Base-by-base conservation (phyloP, 768 basidiomycete genomes). In the Mycena olivaceomarginata region DNA sequence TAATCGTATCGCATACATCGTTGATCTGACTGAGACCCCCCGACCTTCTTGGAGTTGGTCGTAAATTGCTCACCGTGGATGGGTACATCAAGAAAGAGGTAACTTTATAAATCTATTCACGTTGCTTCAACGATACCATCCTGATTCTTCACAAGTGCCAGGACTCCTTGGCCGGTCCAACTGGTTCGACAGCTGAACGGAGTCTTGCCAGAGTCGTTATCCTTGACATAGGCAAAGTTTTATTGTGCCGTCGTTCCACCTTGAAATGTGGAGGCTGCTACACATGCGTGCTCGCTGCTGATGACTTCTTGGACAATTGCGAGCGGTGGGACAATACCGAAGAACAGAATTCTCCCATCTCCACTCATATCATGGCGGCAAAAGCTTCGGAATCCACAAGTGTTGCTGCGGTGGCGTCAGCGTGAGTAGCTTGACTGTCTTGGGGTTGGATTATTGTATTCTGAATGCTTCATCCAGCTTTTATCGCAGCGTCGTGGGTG, bases 181-280 rank as follows among this genome's bases (percentile, higher is more conserved):
- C 64, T 16, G 64, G 64, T 6, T 18, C 51, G 3, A 65, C 5
- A 16, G 15, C 40, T 4, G 12, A 45, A 31, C 22, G 7, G 5
- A 18, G 43, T 45, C 64, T 65, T 65, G 64, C 64, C 25, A 45
- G 25, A 15, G 64, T 65, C 43, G 25, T 18, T 18, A 65, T 65
- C 64, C 13, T 65, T 4, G 64, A 65, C 18, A 9, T 4, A 5
- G 64, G 31, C 5, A 4, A 8, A 4, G 22, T 46, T 5, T 20
- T 65, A 10, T 18, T 4, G 46, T 65, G 64, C 43, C 64, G 64
- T 1, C 43, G 64, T 22, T 65, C 64, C 45, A 65, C 45, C 20
- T 20, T 65, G 22, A 65, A 9, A 18, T 65, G 64, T 31, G 51
- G n/a, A n/a, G n/a, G n/a, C n/a, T n/a, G n/a, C n/a, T n/a, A n/a